Percentiles rank a stretch among this genome's conserved stretches.
Conservation (phyloP, 169 alveolate species). For the Miamiensis avidus region DNA sequence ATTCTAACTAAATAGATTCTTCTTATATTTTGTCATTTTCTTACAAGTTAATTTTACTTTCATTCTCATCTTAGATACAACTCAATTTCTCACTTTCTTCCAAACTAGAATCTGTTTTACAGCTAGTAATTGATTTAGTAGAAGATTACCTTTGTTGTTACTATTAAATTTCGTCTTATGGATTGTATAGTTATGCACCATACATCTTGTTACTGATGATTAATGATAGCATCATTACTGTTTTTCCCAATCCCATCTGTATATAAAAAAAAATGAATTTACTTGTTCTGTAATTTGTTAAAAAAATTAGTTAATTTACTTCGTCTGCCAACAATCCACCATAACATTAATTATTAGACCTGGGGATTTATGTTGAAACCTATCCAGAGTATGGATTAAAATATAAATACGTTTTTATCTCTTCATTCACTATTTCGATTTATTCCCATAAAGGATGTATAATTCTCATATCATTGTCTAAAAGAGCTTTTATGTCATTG, state of each 20-base stretch:
- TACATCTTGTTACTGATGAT: conserved; percentile 27
- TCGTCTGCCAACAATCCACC: conserved; percentile 83
- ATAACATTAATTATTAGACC: conserved; percentile 23
- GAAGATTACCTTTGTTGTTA: too few relatives aligned
- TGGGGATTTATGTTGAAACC: conserved; percentile 34
- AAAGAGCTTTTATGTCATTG: background rate
- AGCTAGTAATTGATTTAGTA: too few relatives aligned
- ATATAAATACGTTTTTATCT: conserved; percentile 14
- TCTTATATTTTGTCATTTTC: too few relatives aligned
- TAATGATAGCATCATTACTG: conserved; percentile 61
- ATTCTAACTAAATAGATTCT: too few relatives aligned
- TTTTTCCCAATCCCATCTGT: conserved; percentile 81
- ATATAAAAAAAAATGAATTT: too few relatives aligned
- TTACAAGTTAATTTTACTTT: too few relatives aligned
- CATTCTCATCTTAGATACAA: too few relatives aligned
- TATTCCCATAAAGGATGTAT: conserved; percentile 58
- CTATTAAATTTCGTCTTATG: too few relatives aligned
- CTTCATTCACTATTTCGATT: conserved; percentile 12
- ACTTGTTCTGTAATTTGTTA: too few relatives aligned
- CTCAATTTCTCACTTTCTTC: too few relatives aligned
- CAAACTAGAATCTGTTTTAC: too few relatives aligned
- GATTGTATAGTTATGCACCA: background rate
- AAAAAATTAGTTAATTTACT: background rate
- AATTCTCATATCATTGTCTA: conserved; percentile 13
- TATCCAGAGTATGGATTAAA: conserved; percentile 54